Base-by-base conservation (phyloP, 768 basidiomycete species). In the Suillus brevipes region DNA sequence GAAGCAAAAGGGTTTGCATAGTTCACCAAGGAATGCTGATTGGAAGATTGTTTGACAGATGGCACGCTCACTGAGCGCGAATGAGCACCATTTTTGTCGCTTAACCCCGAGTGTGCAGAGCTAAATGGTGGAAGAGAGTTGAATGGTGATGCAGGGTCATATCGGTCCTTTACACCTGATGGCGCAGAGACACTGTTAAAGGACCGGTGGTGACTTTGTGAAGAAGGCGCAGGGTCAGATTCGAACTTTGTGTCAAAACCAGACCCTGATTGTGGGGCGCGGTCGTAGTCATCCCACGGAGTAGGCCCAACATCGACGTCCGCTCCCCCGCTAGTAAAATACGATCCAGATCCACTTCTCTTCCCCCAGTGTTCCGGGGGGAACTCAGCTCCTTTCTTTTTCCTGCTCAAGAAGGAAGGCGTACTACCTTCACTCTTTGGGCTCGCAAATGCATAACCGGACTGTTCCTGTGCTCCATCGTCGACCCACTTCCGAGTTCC, bases 361-460 rank as follows among this genome's bases (percentile, higher is more conserved):
- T 72, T 70, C 8, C 85, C 87, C 91, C 91, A 92, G 23, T 85
- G 80, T 34, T 77, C 69, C 5, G 91, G 91, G 38, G 91, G 90
- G 65, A 90, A 92, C 2, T 80, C 71, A 1, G 72, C 37, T 47
- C 76, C 69, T 65, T 83, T 85, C 73, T 85, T 86, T 75, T 83
- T 86, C 65, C 78, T 80, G 31, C 69, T 66, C 1, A 75, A 68
- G 23, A 78, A 67, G 25, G 73, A 70, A 58, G 76, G 73, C 28
- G 73, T 70, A 45, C 77, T 76, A 16, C 73, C 64, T 55, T 59
- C 71, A 13, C 34, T 20, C 58, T 76, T 75, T 31, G 84, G 78
- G 64, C 80, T 85, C 53, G 77, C 78, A 66, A 94, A 94, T 18
- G 81, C 82, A 75, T 94, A 94, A 12, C 79, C 78, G 12, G 72